Conservation (phyloP, 2,329 filamentous ascomycete genomes). For the Tolypocladium cylindrosporum region DNA sequence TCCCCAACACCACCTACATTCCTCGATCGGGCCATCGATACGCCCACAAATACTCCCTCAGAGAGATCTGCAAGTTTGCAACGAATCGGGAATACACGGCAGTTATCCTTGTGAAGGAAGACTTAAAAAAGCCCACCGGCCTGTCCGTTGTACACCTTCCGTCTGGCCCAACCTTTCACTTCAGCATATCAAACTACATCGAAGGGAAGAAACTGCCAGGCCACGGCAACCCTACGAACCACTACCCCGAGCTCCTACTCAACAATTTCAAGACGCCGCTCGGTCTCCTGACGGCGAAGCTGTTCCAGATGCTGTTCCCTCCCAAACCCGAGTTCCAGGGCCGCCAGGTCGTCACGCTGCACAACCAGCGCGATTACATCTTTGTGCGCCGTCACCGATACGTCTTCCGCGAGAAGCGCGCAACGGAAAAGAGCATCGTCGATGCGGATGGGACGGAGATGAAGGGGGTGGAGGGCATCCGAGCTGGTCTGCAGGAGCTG, state of each 20-base stretch:
- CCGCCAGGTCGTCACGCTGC: constrained; percentile 80
- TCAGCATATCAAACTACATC: constrained; percentile 82
- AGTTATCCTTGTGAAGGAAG: constrained; percentile 78
- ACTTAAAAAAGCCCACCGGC: constrained; percentile 74
- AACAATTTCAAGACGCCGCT: constrained; percentile 95
- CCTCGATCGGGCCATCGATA: constrained; percentile 75
- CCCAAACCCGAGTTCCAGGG: constrained; percentile 74
- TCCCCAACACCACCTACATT: constrained; percentile 83
- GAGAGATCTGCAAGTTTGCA: constrained; percentile 83
- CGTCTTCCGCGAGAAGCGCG: constrained; percentile 79
- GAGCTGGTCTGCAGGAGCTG: constrained; percentile 81
- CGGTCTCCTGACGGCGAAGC: constrained; percentile 74
- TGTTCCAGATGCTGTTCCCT: constrained; percentile 58
- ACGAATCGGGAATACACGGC: constrained; percentile 73
- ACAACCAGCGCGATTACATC: constrained; percentile 94
- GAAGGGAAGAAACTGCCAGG: constrained; percentile 81
- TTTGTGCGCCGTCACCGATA: constrained; percentile 88
- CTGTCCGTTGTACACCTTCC: constrained; percentile 80
- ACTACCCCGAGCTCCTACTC: constrained; percentile 81
- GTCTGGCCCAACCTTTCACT: constrained; percentile 82
- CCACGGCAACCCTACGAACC: constrained; percentile 78
- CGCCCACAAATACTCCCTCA: constrained; percentile 81
- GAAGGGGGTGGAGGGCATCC: constrained; percentile 74
- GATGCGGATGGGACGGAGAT: constrained; percentile 74
- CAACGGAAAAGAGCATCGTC: constrained; percentile 78